Conservation (phyloP, 2,329 filamentous ascomycete species). For the Cytospora piceicola region DNA sequence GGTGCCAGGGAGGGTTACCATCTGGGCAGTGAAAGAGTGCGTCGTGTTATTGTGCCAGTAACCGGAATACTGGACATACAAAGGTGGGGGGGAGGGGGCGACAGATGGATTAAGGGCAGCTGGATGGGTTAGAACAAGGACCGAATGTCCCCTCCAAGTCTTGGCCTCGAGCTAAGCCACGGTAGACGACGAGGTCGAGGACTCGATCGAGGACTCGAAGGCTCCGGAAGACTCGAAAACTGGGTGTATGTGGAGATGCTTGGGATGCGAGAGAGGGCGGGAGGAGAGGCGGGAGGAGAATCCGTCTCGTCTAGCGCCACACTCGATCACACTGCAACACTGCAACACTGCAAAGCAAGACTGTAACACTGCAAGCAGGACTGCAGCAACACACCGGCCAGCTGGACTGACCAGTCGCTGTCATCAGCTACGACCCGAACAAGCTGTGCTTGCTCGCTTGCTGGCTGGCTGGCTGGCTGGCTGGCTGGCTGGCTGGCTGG, state of each 20-base stretch:
- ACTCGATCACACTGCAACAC: slow-evolving; percentile 3
- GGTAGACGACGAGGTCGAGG: slow-evolving; percentile 7
- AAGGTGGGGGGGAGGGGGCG: slow-evolving; percentile 6
- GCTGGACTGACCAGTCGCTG: not conserved
- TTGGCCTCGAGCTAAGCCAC: slow-evolving; percentile 24
- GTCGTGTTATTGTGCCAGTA: slow-evolving; percentile 20
- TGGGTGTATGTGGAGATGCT: not conserved
- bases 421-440: not conserved
- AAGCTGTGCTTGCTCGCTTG: not conserved
- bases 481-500: too few species aligned
- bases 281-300: slow-evolving; percentile 21
- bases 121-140: not conserved
- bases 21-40: slow-evolving; percentile 43
- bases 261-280: not conserved
- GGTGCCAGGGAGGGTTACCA: slow-evolving; percentile 48
- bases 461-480: too few species aligned
- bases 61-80: slow-evolving; percentile 8
- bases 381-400: not conserved
- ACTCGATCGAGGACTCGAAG: not conserved
- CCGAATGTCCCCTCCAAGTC: slow-evolving; percentile 12
- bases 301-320: slow-evolving; percentile 13
- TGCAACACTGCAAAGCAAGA: too few species aligned
- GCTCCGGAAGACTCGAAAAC: not conserved
- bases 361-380: not conserved
- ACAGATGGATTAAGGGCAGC: slow-evolving; percentile 6